Conservation (phyloP, 176 grass and related monocot genomes). For the Oryza meyeriana region DNA sequence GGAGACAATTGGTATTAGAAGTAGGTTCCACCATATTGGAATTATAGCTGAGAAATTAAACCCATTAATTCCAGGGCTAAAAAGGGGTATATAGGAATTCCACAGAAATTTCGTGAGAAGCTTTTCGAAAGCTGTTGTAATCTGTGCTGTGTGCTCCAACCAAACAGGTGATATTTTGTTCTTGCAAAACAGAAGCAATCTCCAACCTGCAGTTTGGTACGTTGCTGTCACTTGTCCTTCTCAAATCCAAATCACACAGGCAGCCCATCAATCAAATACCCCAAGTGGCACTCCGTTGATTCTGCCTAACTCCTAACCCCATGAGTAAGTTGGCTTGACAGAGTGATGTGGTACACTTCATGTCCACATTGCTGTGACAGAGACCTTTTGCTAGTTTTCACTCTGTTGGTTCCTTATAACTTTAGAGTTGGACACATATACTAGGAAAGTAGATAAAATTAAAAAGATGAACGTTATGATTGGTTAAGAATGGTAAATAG, state of each 20-base stretch:
- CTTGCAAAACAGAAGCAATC: background rate
- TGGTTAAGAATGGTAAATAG: too few species aligned
- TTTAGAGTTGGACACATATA: too few species aligned
- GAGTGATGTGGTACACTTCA: background rate
- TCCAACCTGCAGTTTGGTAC: background rate
- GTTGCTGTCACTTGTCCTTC: background rate
- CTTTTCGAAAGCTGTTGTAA: background rate
- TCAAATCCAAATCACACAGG: background rate
- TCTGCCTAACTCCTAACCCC: background rate
- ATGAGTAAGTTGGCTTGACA: background rate
- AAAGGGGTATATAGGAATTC: background rate
- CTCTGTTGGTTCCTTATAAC: too few species aligned
- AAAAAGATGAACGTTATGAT: too few species aligned
- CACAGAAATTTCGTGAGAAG: background rate
- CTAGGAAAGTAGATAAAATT: too few species aligned
- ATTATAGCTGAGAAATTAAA: too few species aligned
- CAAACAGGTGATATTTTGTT: background rate
- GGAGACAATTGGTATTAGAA: too few species aligned
- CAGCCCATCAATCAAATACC: background rate
- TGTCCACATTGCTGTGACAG: background rate
- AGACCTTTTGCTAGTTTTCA: background rate
- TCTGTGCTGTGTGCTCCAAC: background rate
- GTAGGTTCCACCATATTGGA: too few species aligned
- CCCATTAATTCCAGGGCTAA: background rate
- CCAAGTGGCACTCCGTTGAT: constrained; percentile 30